Base-by-base conservation (phyloP, 768 basidiomycete species). In the Favolaschia claudopus region DNA sequence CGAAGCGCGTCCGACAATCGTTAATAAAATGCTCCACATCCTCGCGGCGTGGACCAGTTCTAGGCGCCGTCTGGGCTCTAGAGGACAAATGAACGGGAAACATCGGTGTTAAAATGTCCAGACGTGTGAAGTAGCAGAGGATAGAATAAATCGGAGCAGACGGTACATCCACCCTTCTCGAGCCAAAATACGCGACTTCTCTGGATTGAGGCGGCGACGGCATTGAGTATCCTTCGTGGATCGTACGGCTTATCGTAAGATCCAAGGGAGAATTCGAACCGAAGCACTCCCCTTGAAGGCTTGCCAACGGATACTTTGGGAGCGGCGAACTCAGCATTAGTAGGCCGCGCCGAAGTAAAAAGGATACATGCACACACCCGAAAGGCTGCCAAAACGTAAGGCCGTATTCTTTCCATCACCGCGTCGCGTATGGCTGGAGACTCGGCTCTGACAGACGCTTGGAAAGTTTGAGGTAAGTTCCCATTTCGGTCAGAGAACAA, bases 111-210 rank as follows among this genome's bases (percentile, higher is more conserved):
- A 65, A 58, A 25, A 65, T 70, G 56, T 84, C 83, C 17, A 70
- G 62, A 9, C 80, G 78, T 12, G 70, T 74, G 49, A 85, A 82
- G 64, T 82, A 85, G 19, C 71, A 68, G n/a, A 85, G 69, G 32
- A 79, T 72, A 27, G 85, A 82, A 44, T 79, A 85, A 6, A 79
- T 63, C 9, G 83, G 76, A 8, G 77, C 72, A 10, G 78, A 76
- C 2, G 84, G 83, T 5, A 80, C 62, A n/a, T 63, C 65, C 13
- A 79, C 69, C 24, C 56, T 67, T 28, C 71, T 69, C 8, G 60
- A 56, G 10, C 84, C 84, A 60, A 85, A 84, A 65, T 85, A 83
- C 39, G 56, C 43, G 28, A 83, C 65, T 1, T 72, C 67, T 7
- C 70, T 38, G 72, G 62, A n/a, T n/a, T n/a, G n/a, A 69, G 69